A percentile compares a stretch with the other conserved stretches of the same genome.
These are phyloP conservation scores for Lagenidium giganteum DNA, from an alignment of 352 stramenopile genomes.

Conservation along the genomic window DNA sequence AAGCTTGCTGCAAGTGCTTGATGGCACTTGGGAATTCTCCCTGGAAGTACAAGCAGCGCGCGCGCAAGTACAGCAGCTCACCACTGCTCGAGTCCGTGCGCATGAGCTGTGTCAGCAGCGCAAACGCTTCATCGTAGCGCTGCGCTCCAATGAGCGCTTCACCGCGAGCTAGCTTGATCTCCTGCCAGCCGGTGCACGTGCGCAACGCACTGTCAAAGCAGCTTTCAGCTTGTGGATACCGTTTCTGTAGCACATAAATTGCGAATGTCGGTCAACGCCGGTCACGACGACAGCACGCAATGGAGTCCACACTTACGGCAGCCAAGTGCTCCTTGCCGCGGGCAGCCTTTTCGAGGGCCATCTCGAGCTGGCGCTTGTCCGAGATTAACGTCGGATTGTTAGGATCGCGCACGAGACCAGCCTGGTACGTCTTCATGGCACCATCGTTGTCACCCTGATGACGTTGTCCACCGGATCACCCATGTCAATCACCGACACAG, in stretches of 20 bases:
- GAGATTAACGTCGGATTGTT: conserved; percentile 60
- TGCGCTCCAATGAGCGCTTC: conserved; percentile 64
- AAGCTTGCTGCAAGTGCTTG: conserved; percentile 86
- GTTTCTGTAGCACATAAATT: conserved; percentile 27
- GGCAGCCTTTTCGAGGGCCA: conserved; percentile 61
- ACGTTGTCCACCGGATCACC: background rate
- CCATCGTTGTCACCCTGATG: conserved; percentile 57
- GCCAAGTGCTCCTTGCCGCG: conserved; percentile 55
- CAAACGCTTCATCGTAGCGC: conserved; percentile 73
- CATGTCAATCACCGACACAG: background rate
- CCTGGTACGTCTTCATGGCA: conserved; percentile 66
- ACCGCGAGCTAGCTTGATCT: conserved; percentile 52
- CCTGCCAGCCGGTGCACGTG: conserved; percentile 51
- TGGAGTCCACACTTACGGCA: conserved; percentile 20
- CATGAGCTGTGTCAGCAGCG: conserved; percentile 67
- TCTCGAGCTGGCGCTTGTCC: conserved; percentile 69
- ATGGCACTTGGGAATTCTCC: conserved; percentile 88
- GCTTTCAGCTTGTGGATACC: conserved; percentile 50
- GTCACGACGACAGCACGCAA: background rate
- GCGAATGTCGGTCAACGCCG: background rate
- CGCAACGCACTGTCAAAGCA: conserved; percentile 58
- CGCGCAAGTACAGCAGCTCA: conserved; percentile 81
- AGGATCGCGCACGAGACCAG: conserved; percentile 50
- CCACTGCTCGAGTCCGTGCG: conserved; percentile 63
- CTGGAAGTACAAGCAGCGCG: conserved; percentile 85